Evolutionary conservation across 2,329 filamentous ascomycete genomes (phyloP).

Genomic region (Calonectria ilicicola): DNA sequence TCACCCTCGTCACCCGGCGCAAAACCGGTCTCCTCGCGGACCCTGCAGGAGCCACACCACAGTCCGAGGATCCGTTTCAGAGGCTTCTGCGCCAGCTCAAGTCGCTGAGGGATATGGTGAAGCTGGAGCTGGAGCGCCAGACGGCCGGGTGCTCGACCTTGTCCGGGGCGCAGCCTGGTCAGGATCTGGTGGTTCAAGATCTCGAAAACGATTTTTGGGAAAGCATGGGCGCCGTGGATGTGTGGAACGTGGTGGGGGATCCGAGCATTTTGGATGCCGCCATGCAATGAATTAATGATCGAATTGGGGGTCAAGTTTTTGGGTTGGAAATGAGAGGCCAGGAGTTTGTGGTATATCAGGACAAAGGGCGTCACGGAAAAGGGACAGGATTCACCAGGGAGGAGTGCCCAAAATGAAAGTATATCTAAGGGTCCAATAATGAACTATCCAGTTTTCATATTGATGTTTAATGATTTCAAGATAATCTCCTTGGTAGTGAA

Average conservation of each 20-base stretch:
- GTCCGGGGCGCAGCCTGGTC: conserved; percentile 33
- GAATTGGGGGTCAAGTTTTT: too few species aligned
- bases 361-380: background rate
- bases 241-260: conserved; percentile 45
- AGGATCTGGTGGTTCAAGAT: conserved; percentile 39
- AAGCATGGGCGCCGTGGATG: conserved; percentile 37
- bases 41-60: conserved; percentile 11
- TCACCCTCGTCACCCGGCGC: conserved; percentile 45
- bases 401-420: background rate
- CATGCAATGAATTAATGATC: conserved; percentile 9
- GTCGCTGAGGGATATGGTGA: conserved; percentile 46
- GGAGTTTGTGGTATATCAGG: background rate
- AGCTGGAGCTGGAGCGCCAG: conserved; percentile 45
- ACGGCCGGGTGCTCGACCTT: conserved; percentile 35
- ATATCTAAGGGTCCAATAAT: background rate
- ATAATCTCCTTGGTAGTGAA: background rate
- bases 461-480: background rate
- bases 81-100: conserved; percentile 47
- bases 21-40: conserved; percentile 39
- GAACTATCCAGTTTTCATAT: background rate
- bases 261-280: conserved; percentile 37
- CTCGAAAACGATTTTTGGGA: conserved; percentile 43
- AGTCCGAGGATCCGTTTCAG: conserved; percentile 47
- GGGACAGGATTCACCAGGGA: background rate
- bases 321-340: background rate